These are phyloP conservation scores for Termitomyces sp. DNA, from an alignment of 768 basidiomycete species.

Conservation along the genomic window DNA sequence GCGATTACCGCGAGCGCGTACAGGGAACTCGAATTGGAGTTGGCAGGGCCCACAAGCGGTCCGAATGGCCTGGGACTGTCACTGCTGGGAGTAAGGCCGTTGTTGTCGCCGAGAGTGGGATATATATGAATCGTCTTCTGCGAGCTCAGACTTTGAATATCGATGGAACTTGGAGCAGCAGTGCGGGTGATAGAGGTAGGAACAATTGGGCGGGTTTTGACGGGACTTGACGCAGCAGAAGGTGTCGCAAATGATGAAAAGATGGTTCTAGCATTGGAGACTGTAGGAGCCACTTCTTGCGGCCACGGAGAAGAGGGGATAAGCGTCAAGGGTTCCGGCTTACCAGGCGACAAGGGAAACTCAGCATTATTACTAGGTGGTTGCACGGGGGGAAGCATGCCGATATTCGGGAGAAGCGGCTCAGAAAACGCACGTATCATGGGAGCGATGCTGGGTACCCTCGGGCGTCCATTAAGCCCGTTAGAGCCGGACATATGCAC, in stretches of 20 bases:
- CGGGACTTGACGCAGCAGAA: slow-evolving; percentile 3
- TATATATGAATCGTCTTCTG: slow-evolving; percentile 22
- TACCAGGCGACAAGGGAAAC: slow-evolving; percentile 5
- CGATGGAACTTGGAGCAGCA: slow-evolving; percentile 21
- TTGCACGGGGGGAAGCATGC: not conserved
- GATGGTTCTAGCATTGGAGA: not conserved
- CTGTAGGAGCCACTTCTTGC: not conserved
- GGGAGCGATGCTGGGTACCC: slow-evolving; percentile 35
- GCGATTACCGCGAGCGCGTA: slow-evolving; percentile 19
- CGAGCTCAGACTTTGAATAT: slow-evolving; percentile 20
- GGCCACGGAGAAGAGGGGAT: slow-evolving; percentile 8
- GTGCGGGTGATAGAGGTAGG: slow-evolving; percentile 20
- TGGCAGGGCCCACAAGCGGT: slow-evolving; percentile 18
- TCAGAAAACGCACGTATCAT: slow-evolving; percentile 19
- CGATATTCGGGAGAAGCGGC: not conserved
- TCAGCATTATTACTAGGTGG: slow-evolving; percentile 17
- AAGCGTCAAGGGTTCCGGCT: slow-evolving; percentile 2
- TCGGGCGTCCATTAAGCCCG: slow-evolving; percentile 19
- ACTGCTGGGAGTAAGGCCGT: slow-evolving; percentile 20
- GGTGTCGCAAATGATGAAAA: slow-evolving; percentile 1
- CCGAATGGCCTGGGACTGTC: slow-evolving; percentile 18
- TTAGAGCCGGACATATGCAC: slow-evolving; percentile 1
- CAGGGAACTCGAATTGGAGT: slow-evolving; percentile 16
- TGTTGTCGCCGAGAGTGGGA: slow-evolving; percentile 20
- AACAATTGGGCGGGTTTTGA: slow-evolving; percentile 3